A percentile compares a stretch with the other conserved stretches of the same genome.
These are phyloP conservation scores for Ophiocordyceps camponoti-leonardi DNA, from an alignment of 2,329 filamentous ascomycete genomes.

Conservation along the genomic window DNA sequence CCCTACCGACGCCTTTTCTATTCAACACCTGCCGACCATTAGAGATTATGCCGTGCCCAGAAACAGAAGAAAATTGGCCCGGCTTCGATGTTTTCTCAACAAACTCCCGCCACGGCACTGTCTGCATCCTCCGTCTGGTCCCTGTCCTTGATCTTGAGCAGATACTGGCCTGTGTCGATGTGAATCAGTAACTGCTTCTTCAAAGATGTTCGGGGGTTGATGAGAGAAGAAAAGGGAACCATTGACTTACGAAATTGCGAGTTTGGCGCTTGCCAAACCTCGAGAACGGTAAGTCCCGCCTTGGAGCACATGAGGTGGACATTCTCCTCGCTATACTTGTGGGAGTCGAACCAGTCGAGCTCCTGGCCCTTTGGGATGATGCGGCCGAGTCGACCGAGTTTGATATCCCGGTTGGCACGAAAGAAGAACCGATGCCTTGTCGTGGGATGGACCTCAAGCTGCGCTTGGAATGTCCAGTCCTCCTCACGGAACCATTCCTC, in stretches of 20 bases:
- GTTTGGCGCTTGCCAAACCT: slow-evolving; percentile 17
- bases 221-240: neutral
- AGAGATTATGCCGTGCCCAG: neutral
- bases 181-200: neutral
- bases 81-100: neutral
- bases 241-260: slow-evolving; percentile 20
- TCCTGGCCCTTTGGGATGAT: slow-evolving; percentile 15
- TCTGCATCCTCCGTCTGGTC: slow-evolving; percentile 18
- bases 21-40: neutral
- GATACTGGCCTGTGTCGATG: slow-evolving; percentile 16
- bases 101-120: slow-evolving; percentile 17
- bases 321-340: slow-evolving; percentile 19
- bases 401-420: slow-evolving; percentile 16
- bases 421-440: slow-evolving; percentile 23
- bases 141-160: slow-evolving; percentile 14
- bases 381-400: slow-evolving; percentile 8
- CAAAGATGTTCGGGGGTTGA: too few species aligned
- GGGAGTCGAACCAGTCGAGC: slow-evolving; percentile 25
- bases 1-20: too few species aligned
- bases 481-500: slow-evolving; percentile 16
- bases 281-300: slow-evolving; percentile 17
- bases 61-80: neutral
- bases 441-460: slow-evolving; percentile 17
- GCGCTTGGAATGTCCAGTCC: slow-evolving; percentile 20
- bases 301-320: slow-evolving; percentile 21